These are phyloP conservation scores for Diplodia scrobiculata DNA, from an alignment of 2,329 filamentous ascomycete species.

Conservation along the genomic window DNA sequence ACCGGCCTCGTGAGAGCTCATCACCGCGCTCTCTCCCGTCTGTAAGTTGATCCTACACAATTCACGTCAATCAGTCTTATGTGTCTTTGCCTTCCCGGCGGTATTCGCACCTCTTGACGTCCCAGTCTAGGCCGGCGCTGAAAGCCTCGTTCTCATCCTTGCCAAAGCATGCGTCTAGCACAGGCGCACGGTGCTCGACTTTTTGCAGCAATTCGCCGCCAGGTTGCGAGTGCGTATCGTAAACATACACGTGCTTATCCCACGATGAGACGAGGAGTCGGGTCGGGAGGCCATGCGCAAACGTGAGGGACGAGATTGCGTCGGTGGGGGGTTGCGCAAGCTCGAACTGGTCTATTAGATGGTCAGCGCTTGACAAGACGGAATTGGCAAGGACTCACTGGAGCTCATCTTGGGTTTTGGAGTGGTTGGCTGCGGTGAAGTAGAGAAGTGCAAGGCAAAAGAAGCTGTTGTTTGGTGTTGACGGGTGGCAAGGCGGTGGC, in stretches of 20 bases:
- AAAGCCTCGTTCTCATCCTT: constrained; percentile 80
- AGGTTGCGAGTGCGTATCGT: constrained; percentile 67
- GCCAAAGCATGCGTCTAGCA: constrained; percentile 91
- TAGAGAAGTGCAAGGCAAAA: not conserved
- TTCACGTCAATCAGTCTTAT: constrained; percentile 25
- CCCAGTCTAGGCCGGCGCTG: constrained; percentile 82
- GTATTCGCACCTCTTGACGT: constrained; percentile 68
- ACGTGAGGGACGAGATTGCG: constrained; percentile 82
- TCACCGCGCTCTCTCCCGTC: constrained; percentile 69
- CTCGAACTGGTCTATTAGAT: constrained; percentile 66
- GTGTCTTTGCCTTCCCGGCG: not conserved
- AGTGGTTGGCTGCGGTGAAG: constrained; percentile 30
- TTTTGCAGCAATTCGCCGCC: constrained; percentile 68
- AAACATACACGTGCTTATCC: constrained; percentile 89
- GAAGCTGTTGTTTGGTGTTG: constrained; percentile 26
- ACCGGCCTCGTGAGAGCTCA: constrained; percentile 77
- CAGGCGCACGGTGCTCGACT: constrained; percentile 79
- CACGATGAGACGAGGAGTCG: constrained; percentile 89
- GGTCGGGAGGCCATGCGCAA: constrained; percentile 73
- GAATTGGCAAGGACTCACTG: constrained; percentile 6
- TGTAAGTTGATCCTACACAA: constrained; percentile 65
- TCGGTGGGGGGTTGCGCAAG: constrained; percentile 80
- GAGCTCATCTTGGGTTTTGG: constrained; percentile 29
- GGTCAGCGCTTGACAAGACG: not conserved
- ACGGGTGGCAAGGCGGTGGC: constrained; percentile 22